Evolutionary conservation across 768 basidiomycete genomes (phyloP), one percentile per base, ranked within the genome.

Genomic region (Myochromella boudieri): DNA sequence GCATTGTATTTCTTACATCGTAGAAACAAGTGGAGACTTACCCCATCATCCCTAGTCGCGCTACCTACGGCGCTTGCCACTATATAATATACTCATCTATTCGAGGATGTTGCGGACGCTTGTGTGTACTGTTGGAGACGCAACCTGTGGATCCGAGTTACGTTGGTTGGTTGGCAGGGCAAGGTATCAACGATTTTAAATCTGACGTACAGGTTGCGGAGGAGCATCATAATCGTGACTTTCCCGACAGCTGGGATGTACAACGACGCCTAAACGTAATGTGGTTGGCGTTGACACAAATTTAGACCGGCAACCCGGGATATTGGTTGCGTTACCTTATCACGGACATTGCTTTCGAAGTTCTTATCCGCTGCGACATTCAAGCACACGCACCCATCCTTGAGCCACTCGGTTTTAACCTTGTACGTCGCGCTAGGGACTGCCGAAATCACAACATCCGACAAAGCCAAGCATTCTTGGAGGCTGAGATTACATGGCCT

Each of bases 181-280:
- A 11, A 33, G 5, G 6, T 37, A 29, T 26, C 49, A 21, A 37
- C 15, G 37, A 44, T 41, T 43, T 28, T 34, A 48, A 39, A 41
- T 37, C 34, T 34, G 27, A 72, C 91, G 61, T 63, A 94, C 88
- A 99, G 61, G 64, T 99, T 99, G 37, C 95, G 81, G 59, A 97
- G 78, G n/a, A 99, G 77, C 91, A 99, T 95, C 61, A 95, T 72
- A 55, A 97, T 97, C 1, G 97, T 99, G 47, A 97, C 89, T 69
- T 95, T 97, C 15, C 97, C 97, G n/a, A 99, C 92, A 4, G 91
- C 86, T 7, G 95, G 94, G 53, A 98, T 77, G 65, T 97, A 97
- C 48, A 99, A 74, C 11, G 93, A 92, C 9, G 94, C 95, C 94
- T 93, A 44, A 22, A 36, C 18, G 29, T 34, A 26, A n/a, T n/a